Conservation (phyloP, 495 filamentous ascomycete genomes). For the Neurospora africana region DNA sequence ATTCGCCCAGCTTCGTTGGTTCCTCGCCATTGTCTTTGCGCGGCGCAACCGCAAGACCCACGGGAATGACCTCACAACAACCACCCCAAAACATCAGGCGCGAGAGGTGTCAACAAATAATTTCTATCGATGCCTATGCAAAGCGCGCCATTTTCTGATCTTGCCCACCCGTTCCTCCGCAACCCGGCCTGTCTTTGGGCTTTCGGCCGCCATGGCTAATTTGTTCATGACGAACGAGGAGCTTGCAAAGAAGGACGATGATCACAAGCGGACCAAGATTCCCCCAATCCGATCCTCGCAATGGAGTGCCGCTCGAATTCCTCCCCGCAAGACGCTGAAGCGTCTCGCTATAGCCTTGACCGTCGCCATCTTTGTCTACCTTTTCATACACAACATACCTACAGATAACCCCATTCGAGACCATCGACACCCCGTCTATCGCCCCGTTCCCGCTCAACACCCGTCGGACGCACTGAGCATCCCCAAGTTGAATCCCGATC, state of each 20-base stretch:
- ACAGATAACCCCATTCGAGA: conserved; percentile 22
- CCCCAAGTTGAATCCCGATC: conserved; percentile 11
- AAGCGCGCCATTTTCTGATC: neutral
- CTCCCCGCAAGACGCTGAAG: conserved; percentile 28
- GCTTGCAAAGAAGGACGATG: conserved; percentile 41
- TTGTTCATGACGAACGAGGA: conserved; percentile 35
- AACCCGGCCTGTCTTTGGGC: neutral
- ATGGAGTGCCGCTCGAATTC: conserved; percentile 26
- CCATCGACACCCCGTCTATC: conserved; percentile 19
- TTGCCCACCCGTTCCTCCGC: neutral
- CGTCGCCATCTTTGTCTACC: conserved; percentile 24
- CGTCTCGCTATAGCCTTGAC: conserved; percentile 24
- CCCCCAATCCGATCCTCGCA: conserved; percentile 10
- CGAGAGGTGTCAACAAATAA: neutral
- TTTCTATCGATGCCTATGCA: neutral
- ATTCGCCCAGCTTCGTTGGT: neutral
- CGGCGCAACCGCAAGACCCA: neutral
- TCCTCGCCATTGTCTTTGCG: neutral
- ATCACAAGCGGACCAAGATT: conserved; percentile 29
- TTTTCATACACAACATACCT: conserved; percentile 36
- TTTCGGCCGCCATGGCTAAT: neutral
- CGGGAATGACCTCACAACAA: neutral
- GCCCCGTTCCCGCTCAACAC: conserved; percentile 12
- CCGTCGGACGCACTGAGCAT: conserved; percentile 10
- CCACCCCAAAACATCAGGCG: neutral